phyloP scores from a whole-genome alignment of 805 yeast genomes.

The Saccharomycopsis schoenii region DNA sequence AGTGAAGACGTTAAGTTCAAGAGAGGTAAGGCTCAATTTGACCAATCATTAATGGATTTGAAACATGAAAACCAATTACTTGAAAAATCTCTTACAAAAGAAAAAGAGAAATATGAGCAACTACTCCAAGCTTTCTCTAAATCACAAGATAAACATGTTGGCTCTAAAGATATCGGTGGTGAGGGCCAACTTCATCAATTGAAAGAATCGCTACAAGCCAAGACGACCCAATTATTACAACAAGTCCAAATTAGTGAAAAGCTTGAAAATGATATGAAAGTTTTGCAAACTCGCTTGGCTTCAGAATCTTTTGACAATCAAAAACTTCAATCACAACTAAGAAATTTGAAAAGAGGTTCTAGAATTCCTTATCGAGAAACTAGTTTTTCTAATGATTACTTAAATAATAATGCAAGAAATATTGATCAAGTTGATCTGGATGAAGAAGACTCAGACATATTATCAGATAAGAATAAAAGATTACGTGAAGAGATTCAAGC shows the following conservation, averaged over 20 bases:
- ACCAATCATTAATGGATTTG: constrained; percentile 30
- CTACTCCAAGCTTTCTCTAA: constrained; percentile 19
- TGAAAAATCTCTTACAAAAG: constrained; percentile 21
- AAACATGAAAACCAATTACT: constrained; percentile 23
- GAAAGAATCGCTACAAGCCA: constrained; percentile 43
- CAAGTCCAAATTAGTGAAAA: constrained; percentile 34
- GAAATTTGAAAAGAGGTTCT: constrained; percentile 27
- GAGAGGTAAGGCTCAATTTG: constrained; percentile 36
- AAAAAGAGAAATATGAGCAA: constrained; percentile 23
- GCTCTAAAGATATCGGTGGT: constrained; percentile 26
- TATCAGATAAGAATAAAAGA: constrained; percentile 20
- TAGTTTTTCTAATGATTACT: constrained; percentile 17
- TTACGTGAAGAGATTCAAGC: constrained; percentile 36
- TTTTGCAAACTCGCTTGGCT: constrained; percentile 55
- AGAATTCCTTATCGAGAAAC: constrained; percentile 22
- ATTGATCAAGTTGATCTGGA: background rate
- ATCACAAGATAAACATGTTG: background rate
- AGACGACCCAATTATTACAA: constrained; percentile 36
- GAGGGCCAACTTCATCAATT: constrained; percentile 30
- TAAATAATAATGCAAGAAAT: constrained; percentile 2
- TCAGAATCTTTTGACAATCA: constrained; percentile 54
- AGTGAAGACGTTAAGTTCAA: constrained; percentile 35
- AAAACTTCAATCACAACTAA: constrained; percentile 34
- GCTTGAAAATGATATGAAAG: constrained; percentile 45
- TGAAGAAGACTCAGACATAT: background rate